Evolutionary conservation across 805 yeast species (phyloP).

Genomic region (Lachancea lanzarotensis): DNA sequence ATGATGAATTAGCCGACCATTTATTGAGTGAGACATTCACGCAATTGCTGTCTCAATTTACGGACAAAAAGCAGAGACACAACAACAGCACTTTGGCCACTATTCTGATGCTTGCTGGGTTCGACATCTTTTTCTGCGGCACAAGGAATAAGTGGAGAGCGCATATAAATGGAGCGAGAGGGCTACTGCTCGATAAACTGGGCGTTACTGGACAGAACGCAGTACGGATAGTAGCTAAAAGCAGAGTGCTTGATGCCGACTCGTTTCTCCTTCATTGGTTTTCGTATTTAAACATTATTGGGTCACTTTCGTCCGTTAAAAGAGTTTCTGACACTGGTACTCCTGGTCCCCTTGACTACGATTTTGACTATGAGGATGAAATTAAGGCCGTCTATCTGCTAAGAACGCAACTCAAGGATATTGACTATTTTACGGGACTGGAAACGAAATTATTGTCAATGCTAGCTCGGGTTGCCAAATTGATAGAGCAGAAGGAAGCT

Average conservation of each 20-base stretch:
- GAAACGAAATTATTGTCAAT: slow-evolving; percentile 56
- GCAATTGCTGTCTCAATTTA: slow-evolving; percentile 8
- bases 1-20: slow-evolving; percentile 3
- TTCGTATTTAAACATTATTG: slow-evolving; percentile 59
- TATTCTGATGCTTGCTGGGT: slow-evolving; percentile 52
- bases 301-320: slow-evolving; percentile 51
- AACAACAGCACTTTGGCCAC: slow-evolving; percentile 20
- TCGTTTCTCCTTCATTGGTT: slow-evolving; percentile 63
- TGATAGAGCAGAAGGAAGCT: slow-evolving; percentile 30
- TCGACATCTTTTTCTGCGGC: slow-evolving; percentile 44
- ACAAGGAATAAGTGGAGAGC: slow-evolving; percentile 48
- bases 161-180: slow-evolving; percentile 36
- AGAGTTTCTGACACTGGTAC: neutral
- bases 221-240: neutral
- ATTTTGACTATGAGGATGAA: slow-evolving; percentile 7
- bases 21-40: slow-evolving; percentile 9
- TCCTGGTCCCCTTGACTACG: neutral
- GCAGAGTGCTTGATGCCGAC: neutral
- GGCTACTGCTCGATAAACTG: slow-evolving; percentile 3
- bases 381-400: neutral
- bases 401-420: slow-evolving; percentile 30
- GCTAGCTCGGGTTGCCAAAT: slow-evolving; percentile 42
- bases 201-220: slow-evolving; percentile 18
- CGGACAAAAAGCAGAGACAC: slow-evolving; percentile 10
- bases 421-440: slow-evolving; percentile 61